A percentile compares a stretch with the other conserved stretches of the same genome.
Evolutionary conservation across 441 rosid genomes (phyloP).

Genomic region (Adansonia rubrostipa): DNA sequence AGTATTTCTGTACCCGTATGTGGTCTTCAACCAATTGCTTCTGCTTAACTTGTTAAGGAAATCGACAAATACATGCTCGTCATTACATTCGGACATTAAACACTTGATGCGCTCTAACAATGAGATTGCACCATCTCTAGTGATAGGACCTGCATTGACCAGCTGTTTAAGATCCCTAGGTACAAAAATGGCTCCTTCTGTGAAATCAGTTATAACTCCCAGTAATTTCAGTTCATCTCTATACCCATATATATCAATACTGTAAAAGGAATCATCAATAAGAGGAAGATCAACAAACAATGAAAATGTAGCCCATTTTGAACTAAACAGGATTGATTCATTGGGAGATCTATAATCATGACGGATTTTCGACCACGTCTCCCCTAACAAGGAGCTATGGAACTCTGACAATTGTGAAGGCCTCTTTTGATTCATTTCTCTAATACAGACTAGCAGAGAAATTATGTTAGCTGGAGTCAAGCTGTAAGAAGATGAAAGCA

Average conservation of each 20-base stretch:
- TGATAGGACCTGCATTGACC: not conserved
- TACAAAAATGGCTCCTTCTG: not conserved
- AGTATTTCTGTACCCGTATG: not conserved
- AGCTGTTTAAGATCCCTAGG: not conserved
- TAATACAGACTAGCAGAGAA: not conserved
- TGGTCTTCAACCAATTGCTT: constrained; percentile 15
- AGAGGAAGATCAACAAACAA: not conserved
- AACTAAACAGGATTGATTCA: constrained; percentile 8
- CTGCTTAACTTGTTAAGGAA: not conserved
- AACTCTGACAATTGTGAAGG: not conserved
- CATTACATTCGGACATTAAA: not conserved
- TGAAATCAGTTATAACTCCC: not conserved
- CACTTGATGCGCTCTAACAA: not conserved
- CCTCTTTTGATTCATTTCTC: not conserved
- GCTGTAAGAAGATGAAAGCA: constrained; percentile 2
- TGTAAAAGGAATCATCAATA: not conserved
- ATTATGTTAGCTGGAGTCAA: not conserved
- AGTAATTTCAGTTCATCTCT: not conserved
- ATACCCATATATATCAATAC: not conserved
- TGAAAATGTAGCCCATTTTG: not conserved
- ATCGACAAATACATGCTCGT: not conserved
- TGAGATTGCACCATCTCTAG: not conserved
- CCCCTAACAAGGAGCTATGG: not conserved
- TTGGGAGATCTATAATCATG: constrained; percentile 5
- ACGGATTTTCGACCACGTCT: not conserved